phyloP scores from a whole-genome alignment of 1,284 basidiomycete genomes.

The Ceratobasidium sp. region DNA sequence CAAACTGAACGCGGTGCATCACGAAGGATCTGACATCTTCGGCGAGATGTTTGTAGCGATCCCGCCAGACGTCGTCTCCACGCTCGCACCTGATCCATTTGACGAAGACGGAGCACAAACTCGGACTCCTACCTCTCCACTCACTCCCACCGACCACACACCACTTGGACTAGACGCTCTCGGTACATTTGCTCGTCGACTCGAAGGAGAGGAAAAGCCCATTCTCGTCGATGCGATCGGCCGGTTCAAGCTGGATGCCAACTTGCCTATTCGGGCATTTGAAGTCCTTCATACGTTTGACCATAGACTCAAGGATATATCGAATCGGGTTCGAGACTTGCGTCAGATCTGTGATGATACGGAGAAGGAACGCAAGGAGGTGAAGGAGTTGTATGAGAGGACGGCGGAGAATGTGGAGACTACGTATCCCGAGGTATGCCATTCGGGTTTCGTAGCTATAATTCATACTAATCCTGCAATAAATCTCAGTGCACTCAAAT shows the following conservation, averaged over 20 bases:
- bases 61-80: constrained; percentile 15
- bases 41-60: constrained; percentile 38
- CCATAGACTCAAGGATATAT: constrained; percentile 15
- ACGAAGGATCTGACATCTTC: constrained; percentile 25
- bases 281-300: constrained; percentile 32
- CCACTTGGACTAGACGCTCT: not conserved
- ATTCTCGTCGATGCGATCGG: constrained; percentile 16
- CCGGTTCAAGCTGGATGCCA: constrained; percentile 33
- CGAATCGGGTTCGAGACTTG: constrained; percentile 3
- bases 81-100: constrained; percentile 5
- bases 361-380: constrained; percentile 13
- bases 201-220: constrained; percentile 21
- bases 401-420: constrained; percentile 31
- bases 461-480: not conserved
- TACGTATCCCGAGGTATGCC: constrained; percentile 26
- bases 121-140: constrained; percentile 22
- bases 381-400: constrained; percentile 31
- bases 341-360: constrained; percentile 18
- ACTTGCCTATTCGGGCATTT: constrained; percentile 30
- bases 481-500: constrained; percentile 34
- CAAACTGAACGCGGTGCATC: constrained; percentile 27
- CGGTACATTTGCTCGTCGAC: constrained; percentile 1
- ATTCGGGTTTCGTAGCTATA: no score
- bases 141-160: not conserved
- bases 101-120: not conserved